Conservation (phyloP, 768 basidiomycete genomes). For the Collybia nuda region DNA sequence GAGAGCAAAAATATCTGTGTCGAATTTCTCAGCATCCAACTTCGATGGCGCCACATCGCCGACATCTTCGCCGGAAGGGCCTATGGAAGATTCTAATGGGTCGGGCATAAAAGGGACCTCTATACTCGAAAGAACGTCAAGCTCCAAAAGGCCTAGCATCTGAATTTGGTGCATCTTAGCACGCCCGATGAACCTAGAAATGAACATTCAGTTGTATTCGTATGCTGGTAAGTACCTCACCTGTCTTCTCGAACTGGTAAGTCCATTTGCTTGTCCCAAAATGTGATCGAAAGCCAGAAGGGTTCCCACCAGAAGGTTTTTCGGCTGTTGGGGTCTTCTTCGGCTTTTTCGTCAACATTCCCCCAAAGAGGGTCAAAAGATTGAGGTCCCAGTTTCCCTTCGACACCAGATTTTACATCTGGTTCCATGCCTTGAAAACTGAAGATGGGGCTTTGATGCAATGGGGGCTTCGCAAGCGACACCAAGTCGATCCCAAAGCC, state of each 20-base stretch:
- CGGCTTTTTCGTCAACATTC: conserved; percentile 47
- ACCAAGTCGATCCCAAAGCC: conserved; percentile 90
- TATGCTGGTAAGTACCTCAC: conserved; percentile 31
- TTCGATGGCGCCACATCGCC: conserved; percentile 40
- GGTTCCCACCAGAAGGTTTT: conserved; percentile 88
- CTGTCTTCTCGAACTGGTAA: conserved; percentile 78
- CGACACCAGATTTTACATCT: conserved; percentile 42
- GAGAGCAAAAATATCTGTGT: conserved; percentile 65
- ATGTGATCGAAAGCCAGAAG: conserved; percentile 79
- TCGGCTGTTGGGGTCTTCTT: conserved; percentile 34
- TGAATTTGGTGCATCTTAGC: conserved; percentile 98
- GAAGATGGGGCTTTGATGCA: conserved; percentile 93
- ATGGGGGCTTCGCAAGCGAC: conserved; percentile 84
- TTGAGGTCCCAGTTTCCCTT: conserved; percentile 43
- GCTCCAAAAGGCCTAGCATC: conserved; percentile 89
- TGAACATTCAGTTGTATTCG: conserved; percentile 4
- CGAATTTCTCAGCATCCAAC: conserved; percentile 70
- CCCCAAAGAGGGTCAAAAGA: conserved; percentile 77
- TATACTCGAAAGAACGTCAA: conserved; percentile 87
- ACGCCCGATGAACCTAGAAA: conserved; percentile 79
- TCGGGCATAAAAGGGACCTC: conserved; percentile 78
- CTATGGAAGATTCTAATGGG: conserved; percentile 29
- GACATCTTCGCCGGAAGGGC: conserved; percentile 30
- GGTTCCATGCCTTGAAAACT: conserved; percentile 76
- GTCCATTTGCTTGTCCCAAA: conserved; percentile 89